Conservation (phyloP, 441 rosid species). For the Rhodomyrtus psidioides region DNA sequence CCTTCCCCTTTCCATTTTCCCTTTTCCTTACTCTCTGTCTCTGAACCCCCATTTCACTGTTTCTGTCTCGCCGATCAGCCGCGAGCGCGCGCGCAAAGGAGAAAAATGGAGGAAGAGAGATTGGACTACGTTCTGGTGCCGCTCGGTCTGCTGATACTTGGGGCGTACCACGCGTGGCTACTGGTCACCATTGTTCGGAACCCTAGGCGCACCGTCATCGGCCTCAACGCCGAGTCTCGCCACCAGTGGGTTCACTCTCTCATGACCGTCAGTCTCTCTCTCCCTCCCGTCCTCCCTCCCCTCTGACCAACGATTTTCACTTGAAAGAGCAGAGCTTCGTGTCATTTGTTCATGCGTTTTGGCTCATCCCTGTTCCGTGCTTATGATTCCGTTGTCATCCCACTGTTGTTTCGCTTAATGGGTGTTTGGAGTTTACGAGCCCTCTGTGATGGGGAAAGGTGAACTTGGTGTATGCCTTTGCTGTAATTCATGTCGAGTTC, state of each 20-base stretch:
- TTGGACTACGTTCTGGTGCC: slow-evolving; percentile 61
- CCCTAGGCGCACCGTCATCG: slow-evolving; percentile 57
- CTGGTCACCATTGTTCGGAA: slow-evolving; percentile 28
- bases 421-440: background rate
- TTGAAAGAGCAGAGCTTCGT: background rate
- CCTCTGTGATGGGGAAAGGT: background rate
- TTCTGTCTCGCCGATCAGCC: background rate
- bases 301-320: background rate
- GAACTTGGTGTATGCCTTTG: background rate
- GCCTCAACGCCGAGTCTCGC: slow-evolving; percentile 76
- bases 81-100: background rate
- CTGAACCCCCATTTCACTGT: background rate
- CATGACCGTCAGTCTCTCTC: slow-evolving; percentile 44
- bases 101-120: slow-evolving; percentile 33
- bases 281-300: background rate
- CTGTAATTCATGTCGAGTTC: background rate
- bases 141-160: slow-evolving; percentile 41
- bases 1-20: background rate
- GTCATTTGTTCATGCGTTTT: background rate
- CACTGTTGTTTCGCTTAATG: background rate
- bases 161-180: slow-evolving; percentile 60
- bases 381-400: background rate
- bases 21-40: background rate
- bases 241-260: slow-evolving; percentile 71
- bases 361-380: background rate